phyloP scores from a whole-genome alignment of 2,329 filamentous ascomycete genomes.

The Talaromyces sp. region DNA sequence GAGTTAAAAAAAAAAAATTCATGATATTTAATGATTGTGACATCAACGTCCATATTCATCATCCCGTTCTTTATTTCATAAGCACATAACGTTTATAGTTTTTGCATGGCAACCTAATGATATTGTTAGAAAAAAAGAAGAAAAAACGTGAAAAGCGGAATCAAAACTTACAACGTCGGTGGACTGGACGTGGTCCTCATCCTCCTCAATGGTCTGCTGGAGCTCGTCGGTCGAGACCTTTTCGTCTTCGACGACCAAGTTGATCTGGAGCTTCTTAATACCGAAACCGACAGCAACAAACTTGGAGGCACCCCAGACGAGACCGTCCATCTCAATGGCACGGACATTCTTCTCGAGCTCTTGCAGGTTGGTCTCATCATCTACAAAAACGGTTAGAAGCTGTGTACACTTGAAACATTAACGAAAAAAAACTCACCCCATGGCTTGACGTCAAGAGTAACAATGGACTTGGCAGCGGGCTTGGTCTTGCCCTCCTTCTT shows the following conservation, averaged over 20 bases:
- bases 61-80: conserved; percentile 14
- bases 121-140: conserved; percentile 16
- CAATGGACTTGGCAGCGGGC: conserved; percentile 89
- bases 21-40: conserved; percentile 30
- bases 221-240: conserved; percentile 87
- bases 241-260: conserved; percentile 94
- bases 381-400: conserved; percentile 35
- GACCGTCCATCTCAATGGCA: conserved; percentile 82
- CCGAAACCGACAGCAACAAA: conserved; percentile 89
- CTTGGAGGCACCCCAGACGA: conserved; percentile 92
- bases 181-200: conserved; percentile 96
- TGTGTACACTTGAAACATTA: conserved; percentile 13
- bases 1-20: conserved; percentile 19
- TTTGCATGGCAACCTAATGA: conserved; percentile 71
- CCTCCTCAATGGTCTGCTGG: conserved; percentile 75
- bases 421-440: conserved; percentile 68
- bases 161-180: conserved; percentile 66
- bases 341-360: conserved; percentile 77
- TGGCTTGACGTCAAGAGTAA: conserved; percentile 95
- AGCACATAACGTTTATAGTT: conserved; percentile 61
- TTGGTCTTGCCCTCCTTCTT: conserved; percentile 82
- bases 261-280: conserved; percentile 99
- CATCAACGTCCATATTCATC: conserved; percentile 32
- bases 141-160: not conserved
- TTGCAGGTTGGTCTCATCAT: conserved; percentile 91